phyloP scores from a whole-genome alignment of 2,329 filamentous ascomycete species.

The Colletotrichum coccodes region DNA sequence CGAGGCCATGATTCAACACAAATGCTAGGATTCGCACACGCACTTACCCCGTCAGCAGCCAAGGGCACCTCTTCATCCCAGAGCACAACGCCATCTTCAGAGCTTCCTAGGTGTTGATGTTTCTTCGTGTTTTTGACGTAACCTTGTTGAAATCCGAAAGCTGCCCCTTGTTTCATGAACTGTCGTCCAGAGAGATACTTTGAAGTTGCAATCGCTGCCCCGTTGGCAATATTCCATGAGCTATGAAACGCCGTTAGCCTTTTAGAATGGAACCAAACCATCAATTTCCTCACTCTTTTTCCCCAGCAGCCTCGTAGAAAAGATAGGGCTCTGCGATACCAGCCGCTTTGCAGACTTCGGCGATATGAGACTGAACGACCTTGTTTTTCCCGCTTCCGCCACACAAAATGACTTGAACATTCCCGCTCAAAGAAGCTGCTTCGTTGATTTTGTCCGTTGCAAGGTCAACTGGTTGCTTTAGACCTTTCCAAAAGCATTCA shows the following conservation, averaged over 20 bases:
- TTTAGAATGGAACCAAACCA: no score
- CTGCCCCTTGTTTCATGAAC: conserved; percentile 8
- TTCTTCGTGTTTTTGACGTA: not conserved
- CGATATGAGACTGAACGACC: not conserved
- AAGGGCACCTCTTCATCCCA: not conserved
- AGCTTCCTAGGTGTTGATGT: no score
- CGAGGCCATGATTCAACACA: no score
- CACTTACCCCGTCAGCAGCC: no score
- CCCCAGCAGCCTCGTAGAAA: not conserved
- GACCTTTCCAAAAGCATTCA: not conserved
- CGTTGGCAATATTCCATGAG: not conserved
- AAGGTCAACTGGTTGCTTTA: not conserved
- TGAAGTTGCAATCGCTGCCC: not conserved
- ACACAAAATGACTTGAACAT: not conserved
- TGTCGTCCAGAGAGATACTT: not conserved
- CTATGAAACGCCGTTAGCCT: no score
- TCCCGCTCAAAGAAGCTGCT: not conserved
- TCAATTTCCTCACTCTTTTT: not conserved
- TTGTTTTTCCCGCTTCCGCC: not conserved
- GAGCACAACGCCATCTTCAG: no score
- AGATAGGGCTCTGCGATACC: not conserved
- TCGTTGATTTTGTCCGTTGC: not conserved
- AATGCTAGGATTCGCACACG: no score
- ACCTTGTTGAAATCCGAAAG: not conserved
- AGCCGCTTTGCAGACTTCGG: not conserved